Evolutionary conservation across 805 yeast species (phyloP), one percentile per base, ranked within the genome.

Genomic region (Torulaspora gathmanii): DNA sequence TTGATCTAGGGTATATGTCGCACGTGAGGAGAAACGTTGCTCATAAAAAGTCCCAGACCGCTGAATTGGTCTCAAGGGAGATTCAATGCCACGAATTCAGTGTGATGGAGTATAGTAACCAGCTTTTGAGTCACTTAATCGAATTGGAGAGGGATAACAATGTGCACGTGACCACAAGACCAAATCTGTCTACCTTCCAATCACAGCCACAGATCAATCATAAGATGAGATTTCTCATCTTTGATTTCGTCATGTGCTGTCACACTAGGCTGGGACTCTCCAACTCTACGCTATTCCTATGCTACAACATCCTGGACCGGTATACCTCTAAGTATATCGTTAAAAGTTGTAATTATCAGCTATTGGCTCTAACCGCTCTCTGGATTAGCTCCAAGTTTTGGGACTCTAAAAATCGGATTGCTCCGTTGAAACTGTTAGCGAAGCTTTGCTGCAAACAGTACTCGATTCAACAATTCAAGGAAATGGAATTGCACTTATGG

Each of bases 321-420:
- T 91, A 90, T 68, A 83, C 93, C 60, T 82, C 95, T 37, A 79
- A 79, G 53, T 75, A 95, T 53, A 78, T 86, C 19, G 88, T 88
- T 6, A 79, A 84, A 62, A 78, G 83, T 52, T 86, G 84, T 49
- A 95, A 88, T 60, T 82, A 84, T 60, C 97, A 89, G 67, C 72
- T 90, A 42, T 79, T 90, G 22, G 95, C 95, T 23, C 79, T 95
- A 53, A 82, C 95, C 1, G 82, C 95, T 23, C 67, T 90, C 42
- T 91, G 97, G 97, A 78, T 91, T 15, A 89, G 95, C 2, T 77
- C 95, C 29, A 90, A 90, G 62, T 74, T 78, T 47, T 74, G 77
- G 54, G 90, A 88, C 51, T 76, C 79, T 49, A 78, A 89, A 65
- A 75, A 76, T 53, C 79, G 79, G 57, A 76, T 80, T 31, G 82